phyloP scores from a whole-genome alignment of 78 protist genomes.

The Capsaspora owczarzaki region DNA sequence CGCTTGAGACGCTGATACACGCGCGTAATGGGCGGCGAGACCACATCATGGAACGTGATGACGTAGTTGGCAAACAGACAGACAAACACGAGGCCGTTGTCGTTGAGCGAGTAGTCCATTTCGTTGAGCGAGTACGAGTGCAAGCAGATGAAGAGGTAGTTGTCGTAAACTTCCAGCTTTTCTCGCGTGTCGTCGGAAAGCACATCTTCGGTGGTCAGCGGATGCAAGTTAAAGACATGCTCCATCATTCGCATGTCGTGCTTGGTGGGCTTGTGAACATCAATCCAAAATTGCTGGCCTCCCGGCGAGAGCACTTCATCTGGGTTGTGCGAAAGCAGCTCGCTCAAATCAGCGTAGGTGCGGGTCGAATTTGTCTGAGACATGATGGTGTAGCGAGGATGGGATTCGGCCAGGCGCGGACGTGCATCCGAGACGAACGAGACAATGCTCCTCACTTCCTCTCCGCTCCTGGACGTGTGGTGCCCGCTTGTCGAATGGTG shows the following conservation, averaged over 20 bases:
- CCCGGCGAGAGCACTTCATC: too few species aligned
- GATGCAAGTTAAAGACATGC: constrained; percentile 9
- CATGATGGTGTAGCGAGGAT: too few species aligned
- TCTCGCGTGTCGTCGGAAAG: not conserved
- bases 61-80: constrained; percentile 4
- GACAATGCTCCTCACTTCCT: too few species aligned
- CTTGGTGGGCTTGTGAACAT: constrained; percentile 9
- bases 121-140: not conserved
- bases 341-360: too few species aligned
- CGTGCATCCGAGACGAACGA: too few species aligned
- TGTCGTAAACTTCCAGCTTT: constrained; percentile 11
- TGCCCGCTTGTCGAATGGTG: too few species aligned
- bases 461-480: too few species aligned
- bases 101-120: not conserved
- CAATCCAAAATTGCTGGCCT: constrained; percentile 12
- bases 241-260: not conserved
- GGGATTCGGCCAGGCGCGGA: too few species aligned
- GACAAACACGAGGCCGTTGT: not conserved
- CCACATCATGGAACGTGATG: constrained; percentile 15
- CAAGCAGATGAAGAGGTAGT: not conserved
- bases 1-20: too few species aligned
- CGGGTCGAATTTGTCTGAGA: too few species aligned
- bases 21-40: too few species aligned
- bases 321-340: too few species aligned
- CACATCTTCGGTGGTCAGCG: constrained; percentile 14